Evolutionary conservation across 2,329 filamentous ascomycete genomes (phyloP).

Genomic region (Blumeria graminis): DNA sequence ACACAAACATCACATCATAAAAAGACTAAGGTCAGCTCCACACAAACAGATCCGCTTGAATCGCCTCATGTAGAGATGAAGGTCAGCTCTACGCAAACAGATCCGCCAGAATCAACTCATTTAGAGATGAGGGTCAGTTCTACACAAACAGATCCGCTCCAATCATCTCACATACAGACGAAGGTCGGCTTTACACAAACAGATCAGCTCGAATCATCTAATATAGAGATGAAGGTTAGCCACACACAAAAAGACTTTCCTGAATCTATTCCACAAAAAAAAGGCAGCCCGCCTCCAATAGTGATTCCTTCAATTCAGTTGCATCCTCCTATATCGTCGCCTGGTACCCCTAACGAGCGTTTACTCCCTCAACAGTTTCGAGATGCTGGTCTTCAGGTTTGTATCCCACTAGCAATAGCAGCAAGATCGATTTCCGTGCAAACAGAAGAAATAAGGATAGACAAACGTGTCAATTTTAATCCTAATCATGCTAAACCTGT

Average conservation of each 20-base stretch:
- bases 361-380: slow-evolving; percentile 61
- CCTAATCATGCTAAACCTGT: slow-evolving; percentile 62
- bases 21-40: too few relatives aligned
- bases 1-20: too few relatives aligned
- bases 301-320: slow-evolving; percentile 69
- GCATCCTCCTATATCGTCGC: slow-evolving; percentile 64
- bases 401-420: slow-evolving; percentile 21
- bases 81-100: too few relatives aligned
- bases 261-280: slow-evolving; percentile 7
- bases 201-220: too few relatives aligned
- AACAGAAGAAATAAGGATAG: slow-evolving; percentile 76
- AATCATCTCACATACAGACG: too few relatives aligned
- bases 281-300: slow-evolving; percentile 19
- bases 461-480: slow-evolving; percentile 49
- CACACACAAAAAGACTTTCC: slow-evolving; percentile 20
- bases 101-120: too few relatives aligned
- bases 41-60: too few relatives aligned
- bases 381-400: slow-evolving; percentile 62
- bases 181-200: too few relatives aligned
- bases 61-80: too few relatives aligned
- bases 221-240: too few relatives aligned
- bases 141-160: too few relatives aligned
- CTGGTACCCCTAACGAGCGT: slow-evolving; percentile 51
- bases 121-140: too few relatives aligned
- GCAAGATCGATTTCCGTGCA: slow-evolving; percentile 33